Evolutionary conservation across 2,329 filamentous ascomycete species (phyloP).

Genomic region (Trichoderma sp.): DNA sequence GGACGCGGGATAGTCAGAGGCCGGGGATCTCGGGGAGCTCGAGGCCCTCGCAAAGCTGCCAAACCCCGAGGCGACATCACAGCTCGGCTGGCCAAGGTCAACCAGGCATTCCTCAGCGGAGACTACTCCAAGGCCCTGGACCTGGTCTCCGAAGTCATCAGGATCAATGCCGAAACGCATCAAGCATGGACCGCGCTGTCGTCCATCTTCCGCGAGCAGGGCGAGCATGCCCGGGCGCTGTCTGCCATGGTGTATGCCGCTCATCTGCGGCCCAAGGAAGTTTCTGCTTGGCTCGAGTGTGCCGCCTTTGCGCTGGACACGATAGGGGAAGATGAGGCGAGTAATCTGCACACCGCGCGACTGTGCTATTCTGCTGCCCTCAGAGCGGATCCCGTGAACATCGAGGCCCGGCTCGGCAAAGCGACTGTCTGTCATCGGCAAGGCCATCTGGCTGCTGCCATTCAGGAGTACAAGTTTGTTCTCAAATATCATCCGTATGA

Average conservation of each 20-base stretch:
- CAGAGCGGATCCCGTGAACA: constrained; percentile 57
- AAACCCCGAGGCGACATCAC: constrained; percentile 74
- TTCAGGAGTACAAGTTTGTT: constrained; percentile 59
- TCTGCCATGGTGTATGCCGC: constrained; percentile 64
- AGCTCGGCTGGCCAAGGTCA: constrained; percentile 65
- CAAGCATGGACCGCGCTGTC: constrained; percentile 66
- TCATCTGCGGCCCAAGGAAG: constrained; percentile 63
- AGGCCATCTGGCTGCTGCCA: constrained; percentile 56
- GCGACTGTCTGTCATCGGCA: constrained; percentile 60
- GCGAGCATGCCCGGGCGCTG: constrained; percentile 59
- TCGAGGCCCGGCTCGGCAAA: constrained; percentile 62
- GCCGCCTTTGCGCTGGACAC: constrained; percentile 60
- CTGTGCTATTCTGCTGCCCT: constrained; percentile 64
- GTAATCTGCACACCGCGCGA: constrained; percentile 56
- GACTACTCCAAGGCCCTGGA: constrained; percentile 63
- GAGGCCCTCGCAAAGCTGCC: constrained; percentile 61
- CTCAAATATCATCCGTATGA: constrained; percentile 57
- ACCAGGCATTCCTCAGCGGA: constrained; percentile 65
- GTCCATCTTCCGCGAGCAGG: constrained; percentile 63
- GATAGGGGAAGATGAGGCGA: constrained; percentile 50
- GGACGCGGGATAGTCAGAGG: constrained; percentile 34
- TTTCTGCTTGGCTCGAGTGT: constrained; percentile 60
- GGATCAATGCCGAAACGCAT: constrained; percentile 68
- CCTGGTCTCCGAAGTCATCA: constrained; percentile 64
- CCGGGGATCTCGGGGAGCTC: constrained; percentile 43